Conservation (phyloP, 2,329 filamentous ascomycete genomes). For the Epichloe baconii region DNA sequence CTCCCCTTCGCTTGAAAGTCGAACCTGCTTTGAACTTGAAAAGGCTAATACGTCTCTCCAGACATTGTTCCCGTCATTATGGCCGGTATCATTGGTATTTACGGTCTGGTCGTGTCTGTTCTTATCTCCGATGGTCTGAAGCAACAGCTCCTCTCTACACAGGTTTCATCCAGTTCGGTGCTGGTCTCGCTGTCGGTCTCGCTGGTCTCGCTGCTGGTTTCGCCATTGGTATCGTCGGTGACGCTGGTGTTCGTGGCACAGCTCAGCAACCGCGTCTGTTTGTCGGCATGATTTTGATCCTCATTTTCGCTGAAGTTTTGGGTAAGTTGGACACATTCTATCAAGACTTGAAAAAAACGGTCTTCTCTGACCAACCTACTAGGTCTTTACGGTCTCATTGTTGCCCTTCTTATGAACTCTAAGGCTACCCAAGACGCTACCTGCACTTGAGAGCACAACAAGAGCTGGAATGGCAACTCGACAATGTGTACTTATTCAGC, state of each 20-base stretch:
- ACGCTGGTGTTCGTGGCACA: constrained; percentile 77
- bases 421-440: constrained; percentile 55
- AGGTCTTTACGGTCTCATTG: constrained; percentile 99
- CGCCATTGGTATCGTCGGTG: constrained; percentile 78
- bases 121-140: constrained; percentile 69
- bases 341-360: neutral
- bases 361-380: constrained; percentile 12
- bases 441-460: constrained; percentile 27
- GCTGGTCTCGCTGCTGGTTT: constrained; percentile 76
- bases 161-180: constrained; percentile 75
- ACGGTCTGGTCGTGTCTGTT: constrained; percentile 79
- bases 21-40: neutral
- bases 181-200: constrained; percentile 69
- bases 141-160: constrained; percentile 64
- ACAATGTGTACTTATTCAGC: constrained; percentile 23
- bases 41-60: constrained; percentile 25
- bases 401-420: constrained; percentile 99
- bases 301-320: constrained; percentile 99
- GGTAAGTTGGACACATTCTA: constrained; percentile 42
- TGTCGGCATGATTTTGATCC: constrained; percentile 96
- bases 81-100: constrained; percentile 99
- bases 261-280: constrained; percentile 77
- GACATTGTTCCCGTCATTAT: constrained; percentile 99
- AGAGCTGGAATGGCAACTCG: constrained; percentile 16
- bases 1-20: neutral